These are phyloP conservation scores for Neoconidiobolus thromboides DNA, from an alignment of 371 early-diverging fungal genomes.

Conservation along the genomic window DNA sequence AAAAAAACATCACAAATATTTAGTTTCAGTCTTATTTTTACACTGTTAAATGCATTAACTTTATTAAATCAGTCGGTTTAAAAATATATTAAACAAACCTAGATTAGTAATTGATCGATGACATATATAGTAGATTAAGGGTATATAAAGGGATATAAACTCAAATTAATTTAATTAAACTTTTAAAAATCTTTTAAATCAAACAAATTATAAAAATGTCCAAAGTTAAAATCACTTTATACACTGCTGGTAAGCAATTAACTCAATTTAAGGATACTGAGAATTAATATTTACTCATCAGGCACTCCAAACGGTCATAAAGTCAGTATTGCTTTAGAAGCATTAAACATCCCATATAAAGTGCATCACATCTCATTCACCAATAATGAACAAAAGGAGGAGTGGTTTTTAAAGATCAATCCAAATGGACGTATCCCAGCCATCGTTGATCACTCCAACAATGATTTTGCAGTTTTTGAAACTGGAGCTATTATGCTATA, in stretches of 20 bases:
- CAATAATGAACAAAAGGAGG: slow-evolving; percentile 23
- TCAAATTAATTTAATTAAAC: too few relatives aligned
- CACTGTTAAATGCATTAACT: too few relatives aligned
- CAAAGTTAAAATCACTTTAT: slow-evolving; percentile 3
- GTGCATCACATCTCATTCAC: slow-evolving; percentile 13
- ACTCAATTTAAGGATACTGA: background rate
- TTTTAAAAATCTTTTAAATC: too few relatives aligned
- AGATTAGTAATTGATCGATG: too few relatives aligned
- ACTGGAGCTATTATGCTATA: slow-evolving; percentile 29
- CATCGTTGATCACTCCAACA: slow-evolving; percentile 18
- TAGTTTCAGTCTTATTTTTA: too few relatives aligned
- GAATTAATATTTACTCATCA: background rate
- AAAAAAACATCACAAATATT: too few relatives aligned
- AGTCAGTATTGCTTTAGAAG: slow-evolving; percentile 20
- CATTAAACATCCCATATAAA: slow-evolving; percentile 17
- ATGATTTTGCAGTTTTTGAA: slow-evolving; percentile 27
- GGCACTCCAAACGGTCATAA: slow-evolving; percentile 13
- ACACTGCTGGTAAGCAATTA: background rate
- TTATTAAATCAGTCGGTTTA: too few relatives aligned
- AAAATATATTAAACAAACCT: too few relatives aligned
- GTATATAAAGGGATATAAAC: too few relatives aligned
- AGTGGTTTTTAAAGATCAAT: slow-evolving; percentile 29
- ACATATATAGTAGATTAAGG: too few relatives aligned
- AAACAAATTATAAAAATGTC: background rate
- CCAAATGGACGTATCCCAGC: slow-evolving; percentile 26